Evolutionary conservation across 2,329 filamentous ascomycete species (phyloP), one percentile per base, ranked within the genome.

Genomic region (Sporothrix brasiliensis): DNA sequence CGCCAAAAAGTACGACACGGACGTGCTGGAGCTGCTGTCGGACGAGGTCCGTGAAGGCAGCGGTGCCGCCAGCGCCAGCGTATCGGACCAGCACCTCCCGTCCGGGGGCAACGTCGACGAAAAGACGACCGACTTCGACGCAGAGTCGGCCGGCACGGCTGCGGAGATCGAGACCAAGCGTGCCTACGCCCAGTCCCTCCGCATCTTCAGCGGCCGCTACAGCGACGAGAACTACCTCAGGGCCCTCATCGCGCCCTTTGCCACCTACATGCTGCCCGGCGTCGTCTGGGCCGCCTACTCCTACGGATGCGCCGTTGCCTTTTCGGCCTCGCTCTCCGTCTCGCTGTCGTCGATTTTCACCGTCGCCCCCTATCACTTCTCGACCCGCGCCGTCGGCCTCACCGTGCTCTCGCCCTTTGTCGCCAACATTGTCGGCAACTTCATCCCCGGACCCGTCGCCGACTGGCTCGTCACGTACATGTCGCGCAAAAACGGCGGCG

Each of bases 231-330:
- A 54, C 14, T 70, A 60, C 65, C 54, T 66, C 44, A 54, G 21
- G 30, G 71, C 74, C 30, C 69, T 76, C 7, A 66, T 71, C 10
- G 69, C 80, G 5, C 82, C 82, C 9, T 78, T 83, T 56, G 78
- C 79, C 2, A 79, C 82, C 24, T 79, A 81, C 72, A 73, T 78
- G 24, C 83, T 83, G 70, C 75, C 82, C 0, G 80, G 80, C 21
- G 80, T 83, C 5, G 74, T 80, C 9, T 83, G 79, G 77, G 77
- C 81, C 30, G 78, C 81, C 41, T 74, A 82, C 50, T 75, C 80
- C 0, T 80, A 80, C 9, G 80, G 80, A 13, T 78, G 78, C 39
- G 76, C 80, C 78, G 3, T 79, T 78, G 39, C 67, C 10, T 27
- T 71, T 21, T 13, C 81, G 80, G 60, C 52, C 5, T 58, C 67